A percentile compares a stretch with the other conserved stretches of the same genome.
These are phyloP conservation scores for Xylaria curta DNA, from an alignment of 495 filamentous ascomycete species.

Conservation along the genomic window DNA sequence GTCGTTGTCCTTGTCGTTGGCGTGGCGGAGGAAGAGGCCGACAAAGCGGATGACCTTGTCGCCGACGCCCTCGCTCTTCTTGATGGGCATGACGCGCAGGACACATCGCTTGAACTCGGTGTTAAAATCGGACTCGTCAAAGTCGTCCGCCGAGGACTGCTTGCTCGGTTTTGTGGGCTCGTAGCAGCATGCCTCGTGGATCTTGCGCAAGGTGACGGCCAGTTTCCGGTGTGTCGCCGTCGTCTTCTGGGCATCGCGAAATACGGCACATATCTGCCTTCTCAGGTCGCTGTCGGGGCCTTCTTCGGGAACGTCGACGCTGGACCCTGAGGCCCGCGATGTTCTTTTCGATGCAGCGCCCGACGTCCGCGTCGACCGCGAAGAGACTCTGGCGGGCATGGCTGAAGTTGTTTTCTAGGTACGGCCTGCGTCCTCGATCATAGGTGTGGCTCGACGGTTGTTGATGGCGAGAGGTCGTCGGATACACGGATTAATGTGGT, in stretches of 20 bases:
- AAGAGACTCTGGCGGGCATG: constrained; percentile 68
- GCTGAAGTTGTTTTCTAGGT: background rate
- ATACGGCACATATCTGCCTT: constrained; percentile 76
- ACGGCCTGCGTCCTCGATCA: background rate
- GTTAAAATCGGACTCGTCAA: constrained; percentile 86
- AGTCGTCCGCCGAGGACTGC: constrained; percentile 51
- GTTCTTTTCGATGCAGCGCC: constrained; percentile 60
- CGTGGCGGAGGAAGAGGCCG: constrained; percentile 80
- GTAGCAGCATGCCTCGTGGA: constrained; percentile 88
- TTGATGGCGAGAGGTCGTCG: background rate
- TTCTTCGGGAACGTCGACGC: constrained; percentile 73
- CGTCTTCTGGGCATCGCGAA: constrained; percentile 85
- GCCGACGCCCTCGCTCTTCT: constrained; percentile 89
- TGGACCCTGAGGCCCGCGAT: constrained; percentile 69
- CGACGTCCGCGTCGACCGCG: constrained; percentile 58
- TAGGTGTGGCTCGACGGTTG: background rate
- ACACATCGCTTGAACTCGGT: constrained; percentile 82
- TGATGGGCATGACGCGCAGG: constrained; percentile 79
- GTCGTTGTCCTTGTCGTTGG: constrained; percentile 80
- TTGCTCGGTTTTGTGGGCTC: constrained; percentile 66
- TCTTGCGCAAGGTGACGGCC: constrained; percentile 80
- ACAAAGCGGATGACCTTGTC: constrained; percentile 86
- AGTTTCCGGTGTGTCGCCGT: constrained; percentile 90
- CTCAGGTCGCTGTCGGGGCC: constrained; percentile 73
- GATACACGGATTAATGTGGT: background rate